Percentiles rank a stretch among this genome's conserved stretches.
Conservation (phyloP, 371 early-diverging fungal genomes). For the Dichotomocladium elegans region DNA sequence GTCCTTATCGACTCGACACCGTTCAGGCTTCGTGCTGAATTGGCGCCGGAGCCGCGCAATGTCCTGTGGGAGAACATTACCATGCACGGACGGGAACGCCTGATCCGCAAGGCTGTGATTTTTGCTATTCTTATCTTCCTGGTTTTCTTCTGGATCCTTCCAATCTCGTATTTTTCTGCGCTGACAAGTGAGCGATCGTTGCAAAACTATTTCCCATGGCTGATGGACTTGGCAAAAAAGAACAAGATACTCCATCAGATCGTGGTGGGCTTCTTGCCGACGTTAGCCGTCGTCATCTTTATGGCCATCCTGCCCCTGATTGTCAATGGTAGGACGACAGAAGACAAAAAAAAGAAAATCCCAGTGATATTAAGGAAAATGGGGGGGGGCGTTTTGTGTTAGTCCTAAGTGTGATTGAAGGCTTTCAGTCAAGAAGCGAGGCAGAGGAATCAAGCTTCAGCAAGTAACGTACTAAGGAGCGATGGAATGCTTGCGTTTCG, state of each 20-base stretch:
- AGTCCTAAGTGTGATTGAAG: constrained; percentile 53
- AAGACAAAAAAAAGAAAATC: too few species aligned
- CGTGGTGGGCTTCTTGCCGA: constrained; percentile 58
- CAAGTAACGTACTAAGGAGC: constrained; percentile 50
- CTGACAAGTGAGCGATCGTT: constrained; percentile 50
- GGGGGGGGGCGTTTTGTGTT: not conserved
- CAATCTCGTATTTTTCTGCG: constrained; percentile 53
- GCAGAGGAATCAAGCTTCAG: constrained; percentile 64
- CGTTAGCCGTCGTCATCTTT: constrained; percentile 53
- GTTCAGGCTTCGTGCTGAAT: constrained; percentile 60
- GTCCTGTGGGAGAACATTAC: constrained; percentile 73
- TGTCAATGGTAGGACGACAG: constrained; percentile 54
- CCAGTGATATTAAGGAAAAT: too few species aligned
- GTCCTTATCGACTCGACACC: constrained; percentile 60
- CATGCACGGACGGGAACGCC: constrained; percentile 48
- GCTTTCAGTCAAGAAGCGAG: constrained; percentile 65
- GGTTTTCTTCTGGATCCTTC: constrained; percentile 51
- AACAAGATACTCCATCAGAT: constrained; percentile 49
- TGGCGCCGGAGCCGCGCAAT: constrained; percentile 78
- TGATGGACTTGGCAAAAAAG: constrained; percentile 39
- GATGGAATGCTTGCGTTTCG: too few species aligned
- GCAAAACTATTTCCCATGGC: constrained; percentile 43
- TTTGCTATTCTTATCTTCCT: constrained; percentile 37
- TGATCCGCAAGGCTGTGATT: constrained; percentile 45
- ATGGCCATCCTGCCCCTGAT: constrained; percentile 64